These are phyloP conservation scores for Metarhizium brunneum DNA, from an alignment of 2,329 filamentous ascomycete genomes.

Conservation along the genomic window DNA sequence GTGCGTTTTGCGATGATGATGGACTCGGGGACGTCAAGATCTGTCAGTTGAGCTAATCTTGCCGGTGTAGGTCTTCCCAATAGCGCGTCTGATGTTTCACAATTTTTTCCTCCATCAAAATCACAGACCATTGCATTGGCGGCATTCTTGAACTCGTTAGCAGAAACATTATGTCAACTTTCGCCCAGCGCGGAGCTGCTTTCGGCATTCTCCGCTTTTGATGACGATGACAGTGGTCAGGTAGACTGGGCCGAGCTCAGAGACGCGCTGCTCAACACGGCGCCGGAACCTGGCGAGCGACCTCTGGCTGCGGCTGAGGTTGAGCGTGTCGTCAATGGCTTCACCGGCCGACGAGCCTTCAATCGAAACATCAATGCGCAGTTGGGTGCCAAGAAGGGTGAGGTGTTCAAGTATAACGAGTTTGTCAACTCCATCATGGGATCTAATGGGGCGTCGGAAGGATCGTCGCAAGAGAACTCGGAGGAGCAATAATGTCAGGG, in stretches of 20 bases:
- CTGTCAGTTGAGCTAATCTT: not conserved
- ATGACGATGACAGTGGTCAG: conserved; percentile 90
- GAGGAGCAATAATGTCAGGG: conserved; percentile 14
- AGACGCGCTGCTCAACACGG: conserved; percentile 74
- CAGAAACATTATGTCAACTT: conserved; percentile 62
- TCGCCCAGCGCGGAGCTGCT: conserved; percentile 73
- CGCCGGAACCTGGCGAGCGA: conserved; percentile 62
- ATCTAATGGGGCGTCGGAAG: conserved; percentile 29
- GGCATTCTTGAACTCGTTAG: conserved; percentile 75
- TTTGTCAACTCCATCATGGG: conserved; percentile 69
- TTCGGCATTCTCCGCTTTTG: conserved; percentile 89
- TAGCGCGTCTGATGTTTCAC: conserved; percentile 58
- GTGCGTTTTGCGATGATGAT: conserved; percentile 29
- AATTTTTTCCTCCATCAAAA: conserved; percentile 70
- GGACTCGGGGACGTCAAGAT: not conserved
- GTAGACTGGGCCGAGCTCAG: conserved; percentile 75
- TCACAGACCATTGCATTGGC: conserved; percentile 73
- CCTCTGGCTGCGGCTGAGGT: conserved; percentile 64
- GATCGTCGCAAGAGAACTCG: conserved; percentile 17
- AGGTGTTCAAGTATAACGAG: conserved; percentile 90
- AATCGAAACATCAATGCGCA: conserved; percentile 49
- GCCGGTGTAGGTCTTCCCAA: conserved; percentile 57
- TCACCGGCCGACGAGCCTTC: conserved; percentile 76
- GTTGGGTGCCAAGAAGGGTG: conserved; percentile 56
- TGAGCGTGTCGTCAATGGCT: conserved; percentile 79